Evolutionary conservation across 2,329 filamentous ascomycete species (phyloP).

Genomic region (Neofusicoccum ribis): DNA sequence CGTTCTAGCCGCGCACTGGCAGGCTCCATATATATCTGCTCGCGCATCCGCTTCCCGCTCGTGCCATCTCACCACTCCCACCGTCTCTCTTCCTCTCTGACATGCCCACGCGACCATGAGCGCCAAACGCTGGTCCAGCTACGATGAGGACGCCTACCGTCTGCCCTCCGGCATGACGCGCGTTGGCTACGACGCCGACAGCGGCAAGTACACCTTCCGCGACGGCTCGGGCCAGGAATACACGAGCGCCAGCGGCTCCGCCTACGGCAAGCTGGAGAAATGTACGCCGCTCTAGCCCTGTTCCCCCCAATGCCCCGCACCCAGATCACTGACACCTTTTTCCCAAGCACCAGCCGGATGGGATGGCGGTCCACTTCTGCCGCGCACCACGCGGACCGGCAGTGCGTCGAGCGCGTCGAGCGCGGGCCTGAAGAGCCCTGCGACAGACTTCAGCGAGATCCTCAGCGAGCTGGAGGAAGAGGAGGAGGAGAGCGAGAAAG

Average conservation of each 20-base stretch:
- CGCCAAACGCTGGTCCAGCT: slow-evolving; percentile 13
- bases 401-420: slow-evolving; percentile 1
- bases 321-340: not conserved
- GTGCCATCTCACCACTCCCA: not conserved
- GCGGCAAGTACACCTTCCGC: slow-evolving; percentile 54
- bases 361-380: slow-evolving; percentile 15
- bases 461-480: slow-evolving; percentile 10
- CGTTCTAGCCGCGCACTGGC: not conserved
- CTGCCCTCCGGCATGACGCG: slow-evolving; percentile 58
- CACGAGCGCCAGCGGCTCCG: slow-evolving; percentile 52
- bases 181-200: slow-evolving; percentile 59
- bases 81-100: not conserved
- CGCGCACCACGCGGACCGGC: not conserved
- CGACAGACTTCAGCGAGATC: slow-evolving; percentile 17
- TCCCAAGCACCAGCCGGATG: slow-evolving; percentile 5
- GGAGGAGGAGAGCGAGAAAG: not conserved
- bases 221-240: slow-evolving; percentile 52
- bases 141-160: slow-evolving; percentile 47
- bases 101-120: slow-evolving; percentile 9
- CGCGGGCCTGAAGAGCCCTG: slow-evolving; percentile 13
- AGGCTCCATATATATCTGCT: not conserved
- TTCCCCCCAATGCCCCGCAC: not conserved
- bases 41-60: not conserved
- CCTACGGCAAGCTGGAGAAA: slow-evolving; percentile 51
- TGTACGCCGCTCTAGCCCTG: slow-evolving; percentile 2